Percentiles rank a stretch among this genome's conserved stretches.
phyloP scores from a whole-genome alignment of 2,329 filamentous ascomycete genomes.

The Aureobasidium sp. region DNA sequence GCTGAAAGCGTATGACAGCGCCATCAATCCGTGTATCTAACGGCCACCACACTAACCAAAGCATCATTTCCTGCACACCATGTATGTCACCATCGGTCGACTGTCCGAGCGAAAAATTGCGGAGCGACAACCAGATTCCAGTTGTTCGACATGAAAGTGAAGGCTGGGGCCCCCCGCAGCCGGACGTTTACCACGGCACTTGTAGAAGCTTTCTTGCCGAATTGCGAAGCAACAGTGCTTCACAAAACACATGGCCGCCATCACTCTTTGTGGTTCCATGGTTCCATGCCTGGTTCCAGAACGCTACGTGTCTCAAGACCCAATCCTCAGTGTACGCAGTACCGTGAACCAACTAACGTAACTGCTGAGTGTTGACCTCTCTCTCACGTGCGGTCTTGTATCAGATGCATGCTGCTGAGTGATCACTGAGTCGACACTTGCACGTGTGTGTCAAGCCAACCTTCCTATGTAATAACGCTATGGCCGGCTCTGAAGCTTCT shows the following conservation, averaged over 20 bases:
- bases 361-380: not conserved
- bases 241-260: not conserved
- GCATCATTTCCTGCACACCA: not conserved
- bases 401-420: not conserved
- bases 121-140: constrained; percentile 7
- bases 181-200: constrained; percentile 1
- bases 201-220: constrained; percentile 8
- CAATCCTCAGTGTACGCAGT: not conserved
- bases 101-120: not conserved
- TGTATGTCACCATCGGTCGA: not conserved
- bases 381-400: not conserved
- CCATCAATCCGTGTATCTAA: not conserved
- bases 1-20: constrained; percentile 1
- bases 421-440: not conserved
- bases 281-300: constrained; percentile 3
- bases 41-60: constrained; percentile 1
- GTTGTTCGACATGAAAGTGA: not conserved
- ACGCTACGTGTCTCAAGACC: not conserved
- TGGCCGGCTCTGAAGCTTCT: not conserved
- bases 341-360: not conserved
- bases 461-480: not conserved
- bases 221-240: not conserved
- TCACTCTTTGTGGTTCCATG: not conserved
- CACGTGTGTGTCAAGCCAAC: not conserved
- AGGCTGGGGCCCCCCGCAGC: constrained; percentile 3